These are phyloP conservation scores for Pseudogymnoascus sp. DNA, from an alignment of 2,329 filamentous ascomycete species.

Conservation along the genomic window DNA sequence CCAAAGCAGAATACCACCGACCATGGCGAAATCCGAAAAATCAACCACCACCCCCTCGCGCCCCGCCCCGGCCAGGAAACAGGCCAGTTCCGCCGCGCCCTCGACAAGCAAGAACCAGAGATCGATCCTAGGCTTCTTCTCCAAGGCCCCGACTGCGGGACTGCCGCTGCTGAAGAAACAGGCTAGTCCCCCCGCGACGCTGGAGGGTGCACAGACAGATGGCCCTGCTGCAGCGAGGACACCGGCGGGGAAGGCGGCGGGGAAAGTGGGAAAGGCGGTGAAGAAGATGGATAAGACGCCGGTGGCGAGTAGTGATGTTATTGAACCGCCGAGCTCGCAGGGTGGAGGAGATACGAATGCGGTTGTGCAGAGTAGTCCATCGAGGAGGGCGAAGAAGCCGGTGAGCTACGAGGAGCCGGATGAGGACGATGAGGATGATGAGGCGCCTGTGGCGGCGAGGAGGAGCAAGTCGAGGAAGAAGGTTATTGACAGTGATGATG, in stretches of 20 bases:
- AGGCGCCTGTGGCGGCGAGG: slow-evolving; percentile 34
- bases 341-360: slow-evolving; percentile 44
- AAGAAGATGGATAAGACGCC: slow-evolving; percentile 51
- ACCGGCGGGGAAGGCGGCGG: slow-evolving; percentile 19
- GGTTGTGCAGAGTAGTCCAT: slow-evolving; percentile 59
- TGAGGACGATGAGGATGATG: slow-evolving; percentile 68
- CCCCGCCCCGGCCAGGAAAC: background rate
- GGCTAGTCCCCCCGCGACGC: background rate
- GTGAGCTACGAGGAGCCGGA: slow-evolving; percentile 84
- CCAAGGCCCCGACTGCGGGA: slow-evolving; percentile 43
- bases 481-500: slow-evolving; percentile 58
- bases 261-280: slow-evolving; percentile 20
- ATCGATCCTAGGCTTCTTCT: slow-evolving; percentile 75
- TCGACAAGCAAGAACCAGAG: slow-evolving; percentile 49
- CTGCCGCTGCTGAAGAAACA: slow-evolving; percentile 27
- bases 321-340: slow-evolving; percentile 61
- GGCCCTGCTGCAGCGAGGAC: slow-evolving; percentile 35
- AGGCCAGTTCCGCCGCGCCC: background rate
- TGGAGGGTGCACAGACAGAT: slow-evolving; percentile 16
- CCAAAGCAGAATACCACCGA: background rate
- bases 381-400: slow-evolving; percentile 61
- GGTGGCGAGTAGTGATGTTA: slow-evolving; percentile 71
- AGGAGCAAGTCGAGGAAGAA: slow-evolving; percentile 47
- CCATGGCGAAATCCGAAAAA: background rate
- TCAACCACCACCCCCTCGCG: background rate